Conservation (phyloP, 805 yeast species). For the Blastobotrys americana region DNA sequence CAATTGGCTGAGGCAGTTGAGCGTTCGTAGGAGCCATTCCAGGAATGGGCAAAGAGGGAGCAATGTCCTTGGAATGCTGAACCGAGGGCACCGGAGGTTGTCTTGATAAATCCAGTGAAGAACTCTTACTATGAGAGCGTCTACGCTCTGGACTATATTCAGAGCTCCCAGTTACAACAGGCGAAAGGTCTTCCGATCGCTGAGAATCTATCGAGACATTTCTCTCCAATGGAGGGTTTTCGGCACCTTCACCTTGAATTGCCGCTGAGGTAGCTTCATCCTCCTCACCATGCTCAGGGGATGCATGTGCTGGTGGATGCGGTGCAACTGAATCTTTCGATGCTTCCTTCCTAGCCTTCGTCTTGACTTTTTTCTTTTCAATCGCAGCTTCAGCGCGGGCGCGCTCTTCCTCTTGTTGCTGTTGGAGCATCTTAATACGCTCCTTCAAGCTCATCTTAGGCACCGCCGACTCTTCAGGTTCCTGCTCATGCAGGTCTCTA, state of each 20-base stretch:
- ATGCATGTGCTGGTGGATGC: too few relatives aligned
- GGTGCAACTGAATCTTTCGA: too few relatives aligned
- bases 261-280: background rate
- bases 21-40: background rate
- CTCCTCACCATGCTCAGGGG: slow-evolving; percentile 17
- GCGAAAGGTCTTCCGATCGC: background rate
- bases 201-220: slow-evolving; percentile 5
- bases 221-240: slow-evolving; percentile 5
- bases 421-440: slow-evolving; percentile 75
- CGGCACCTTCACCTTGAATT: background rate
- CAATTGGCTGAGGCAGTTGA: too few relatives aligned
- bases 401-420: slow-evolving; percentile 73
- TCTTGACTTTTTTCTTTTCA: slow-evolving; percentile 38
- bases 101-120: background rate
- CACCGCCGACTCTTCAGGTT: slow-evolving; percentile 34
- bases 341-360: slow-evolving; percentile 24
- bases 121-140: too few relatives aligned
- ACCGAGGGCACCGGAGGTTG: background rate
- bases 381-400: slow-evolving; percentile 54
- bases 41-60: background rate
- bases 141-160: background rate
- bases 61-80: background rate
- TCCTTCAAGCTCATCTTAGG: slow-evolving; percentile 82
- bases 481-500: slow-evolving; percentile 16
- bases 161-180: background rate